These are phyloP conservation scores for Russula ochroleuca DNA, from an alignment of 768 basidiomycete genomes.

Conservation along the genomic window DNA sequence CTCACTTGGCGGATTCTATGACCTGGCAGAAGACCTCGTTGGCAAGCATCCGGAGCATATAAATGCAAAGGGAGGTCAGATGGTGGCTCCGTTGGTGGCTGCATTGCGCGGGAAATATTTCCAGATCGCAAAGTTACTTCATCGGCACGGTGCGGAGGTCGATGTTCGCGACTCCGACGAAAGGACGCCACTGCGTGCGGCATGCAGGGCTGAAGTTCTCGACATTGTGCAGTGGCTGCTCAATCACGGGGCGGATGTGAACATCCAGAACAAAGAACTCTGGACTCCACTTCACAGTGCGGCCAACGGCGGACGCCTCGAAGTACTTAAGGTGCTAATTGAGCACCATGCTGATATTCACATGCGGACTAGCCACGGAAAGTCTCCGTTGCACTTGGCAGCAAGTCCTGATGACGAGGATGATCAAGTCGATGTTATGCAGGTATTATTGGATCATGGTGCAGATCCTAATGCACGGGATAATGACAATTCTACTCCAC, in stretches of 20 bases:
- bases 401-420: neutral
- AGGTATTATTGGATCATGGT: neutral
- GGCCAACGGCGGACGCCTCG: neutral
- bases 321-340: neutral
- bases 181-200: neutral
- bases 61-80: neutral
- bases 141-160: neutral
- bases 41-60: neutral
- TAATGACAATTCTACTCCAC: neutral
- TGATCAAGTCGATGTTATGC: neutral
- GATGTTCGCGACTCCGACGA: neutral
- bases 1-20: conserved; percentile 4
- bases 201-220: accelerated
- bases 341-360: neutral
- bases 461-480: neutral
- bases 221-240: neutral
- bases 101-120: neutral
- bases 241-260: neutral
- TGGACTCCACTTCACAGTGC: neutral
- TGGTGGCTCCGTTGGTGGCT: conserved; percentile 2
- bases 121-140: neutral
- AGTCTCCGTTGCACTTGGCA: neutral
- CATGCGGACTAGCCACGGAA: neutral
- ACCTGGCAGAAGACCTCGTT: neutral
- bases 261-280: neutral